These are phyloP conservation scores for Agaricus sinodeliciosus DNA, from an alignment of 768 basidiomycete species.

Conservation along the genomic window DNA sequence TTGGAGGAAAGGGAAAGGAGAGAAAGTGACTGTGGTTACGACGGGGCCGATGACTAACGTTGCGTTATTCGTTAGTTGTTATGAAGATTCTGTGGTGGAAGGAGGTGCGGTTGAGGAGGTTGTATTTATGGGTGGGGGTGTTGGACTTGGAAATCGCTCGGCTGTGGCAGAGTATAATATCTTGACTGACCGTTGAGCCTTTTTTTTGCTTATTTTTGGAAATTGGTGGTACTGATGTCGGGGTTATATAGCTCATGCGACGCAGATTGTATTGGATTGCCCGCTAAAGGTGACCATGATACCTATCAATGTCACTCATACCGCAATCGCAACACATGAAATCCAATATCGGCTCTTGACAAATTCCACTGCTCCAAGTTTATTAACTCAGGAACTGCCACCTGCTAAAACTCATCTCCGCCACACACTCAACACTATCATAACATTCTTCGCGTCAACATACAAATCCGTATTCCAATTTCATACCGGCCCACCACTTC, in stretches of 20 bases:
- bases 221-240: background rate
- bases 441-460: constrained; percentile 65
- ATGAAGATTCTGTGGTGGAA: constrained; percentile 38
- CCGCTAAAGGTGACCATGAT: constrained; percentile 71
- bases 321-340: constrained; percentile 60
- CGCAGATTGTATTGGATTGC: constrained; percentile 71
- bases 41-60: constrained; percentile 85
- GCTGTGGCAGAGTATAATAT: constrained; percentile 82
- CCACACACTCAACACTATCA: constrained; percentile 66
- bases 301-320: constrained; percentile 85
- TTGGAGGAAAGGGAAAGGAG: constrained; percentile 54
- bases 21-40: constrained; percentile 64
- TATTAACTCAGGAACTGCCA: constrained; percentile 21
- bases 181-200: constrained; percentile 68
- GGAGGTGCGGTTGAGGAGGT: constrained; percentile 50
- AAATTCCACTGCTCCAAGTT: background rate
- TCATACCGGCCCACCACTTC: constrained; percentile 77
- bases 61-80: constrained; percentile 55
- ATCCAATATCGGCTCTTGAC: constrained; percentile 51
- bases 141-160: constrained; percentile 77
- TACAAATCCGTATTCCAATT: constrained; percentile 80
- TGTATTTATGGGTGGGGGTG: constrained; percentile 90
- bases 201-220: background rate
- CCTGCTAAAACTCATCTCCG: constrained; percentile 43
- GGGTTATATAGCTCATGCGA: constrained; percentile 59